phyloP scores from a whole-genome alignment of 2,329 filamentous ascomycete genomes.

The Colletotrichum cereale region DNA sequence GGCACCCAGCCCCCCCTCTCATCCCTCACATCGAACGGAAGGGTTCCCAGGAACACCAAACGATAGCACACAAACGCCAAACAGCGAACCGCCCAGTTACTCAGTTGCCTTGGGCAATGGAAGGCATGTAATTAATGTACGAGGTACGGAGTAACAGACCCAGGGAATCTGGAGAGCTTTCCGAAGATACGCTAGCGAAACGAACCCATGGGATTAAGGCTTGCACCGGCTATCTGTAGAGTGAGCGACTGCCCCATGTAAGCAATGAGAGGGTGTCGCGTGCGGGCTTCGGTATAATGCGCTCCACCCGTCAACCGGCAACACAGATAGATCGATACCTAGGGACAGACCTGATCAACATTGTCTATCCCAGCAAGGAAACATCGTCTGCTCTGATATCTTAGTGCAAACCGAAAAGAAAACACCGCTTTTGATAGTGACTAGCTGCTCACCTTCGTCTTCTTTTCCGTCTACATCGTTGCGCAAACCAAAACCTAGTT shows the following conservation, averaged over 20 bases:
- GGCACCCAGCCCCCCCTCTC: background rate
- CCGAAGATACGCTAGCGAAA: background rate
- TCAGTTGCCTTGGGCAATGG: background rate
- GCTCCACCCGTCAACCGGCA: background rate
- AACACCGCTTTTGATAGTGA: no score
- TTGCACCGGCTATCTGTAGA: background rate
- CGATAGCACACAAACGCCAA: background rate
- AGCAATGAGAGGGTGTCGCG: background rate
- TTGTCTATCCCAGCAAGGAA: background rate
- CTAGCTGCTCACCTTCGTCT: background rate
- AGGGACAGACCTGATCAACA: background rate
- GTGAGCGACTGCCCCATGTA: background rate
- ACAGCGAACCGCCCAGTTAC: background rate
- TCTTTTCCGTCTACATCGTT: background rate
- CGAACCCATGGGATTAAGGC: background rate
- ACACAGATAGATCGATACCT: background rate
- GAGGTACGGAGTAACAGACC: background rate
- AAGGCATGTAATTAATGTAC: background rate
- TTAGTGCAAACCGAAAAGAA: background rate
- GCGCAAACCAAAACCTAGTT: background rate
- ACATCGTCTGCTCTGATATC: background rate
- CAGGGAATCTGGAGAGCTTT: background rate
- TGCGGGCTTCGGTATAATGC: background rate
- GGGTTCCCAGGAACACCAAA: background rate
- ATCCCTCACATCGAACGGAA: background rate